phyloP scores from a whole-genome alignment of 2,329 filamentous ascomycete genomes.

The Lecanosticta acicola region DNA sequence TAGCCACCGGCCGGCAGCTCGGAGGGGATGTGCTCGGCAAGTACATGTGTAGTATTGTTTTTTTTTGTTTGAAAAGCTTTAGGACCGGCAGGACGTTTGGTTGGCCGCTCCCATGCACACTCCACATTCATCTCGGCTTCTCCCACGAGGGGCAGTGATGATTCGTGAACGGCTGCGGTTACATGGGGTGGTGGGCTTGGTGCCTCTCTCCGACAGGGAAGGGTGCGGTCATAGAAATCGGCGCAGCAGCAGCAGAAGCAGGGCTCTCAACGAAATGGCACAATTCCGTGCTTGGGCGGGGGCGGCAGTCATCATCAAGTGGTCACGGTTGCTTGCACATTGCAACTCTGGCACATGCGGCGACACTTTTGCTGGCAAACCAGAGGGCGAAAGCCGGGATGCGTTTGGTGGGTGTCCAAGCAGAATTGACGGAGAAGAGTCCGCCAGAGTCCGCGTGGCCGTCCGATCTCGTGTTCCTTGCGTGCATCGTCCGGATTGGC shows the following conservation, averaged over 20 bases:
- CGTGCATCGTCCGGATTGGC: conserved; percentile 10
- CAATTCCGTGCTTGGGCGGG: not conserved
- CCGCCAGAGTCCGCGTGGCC: not conserved
- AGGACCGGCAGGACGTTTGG: too few species aligned
- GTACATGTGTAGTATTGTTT: too few species aligned
- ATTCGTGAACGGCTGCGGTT: too few species aligned
- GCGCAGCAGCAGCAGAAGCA: not conserved
- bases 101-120: too few species aligned
- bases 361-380: not conserved
- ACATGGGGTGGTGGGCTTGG: not conserved
- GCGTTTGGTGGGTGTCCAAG: not conserved
- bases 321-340: not conserved
- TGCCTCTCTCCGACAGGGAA: not conserved
- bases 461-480: conserved; percentile 13
- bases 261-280: not conserved
- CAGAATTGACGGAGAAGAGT: too few species aligned
- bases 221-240: not conserved
- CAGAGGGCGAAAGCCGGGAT: not conserved
- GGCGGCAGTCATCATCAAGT: not conserved
- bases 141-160: too few species aligned
- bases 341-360: too few species aligned
- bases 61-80: too few species aligned
- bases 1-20: too few species aligned
- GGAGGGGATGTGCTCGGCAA: too few species aligned
- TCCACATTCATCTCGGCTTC: too few species aligned